Conservation (phyloP, 139 green algal genomes). For the Auxenochlorella protothecoides region DNA sequence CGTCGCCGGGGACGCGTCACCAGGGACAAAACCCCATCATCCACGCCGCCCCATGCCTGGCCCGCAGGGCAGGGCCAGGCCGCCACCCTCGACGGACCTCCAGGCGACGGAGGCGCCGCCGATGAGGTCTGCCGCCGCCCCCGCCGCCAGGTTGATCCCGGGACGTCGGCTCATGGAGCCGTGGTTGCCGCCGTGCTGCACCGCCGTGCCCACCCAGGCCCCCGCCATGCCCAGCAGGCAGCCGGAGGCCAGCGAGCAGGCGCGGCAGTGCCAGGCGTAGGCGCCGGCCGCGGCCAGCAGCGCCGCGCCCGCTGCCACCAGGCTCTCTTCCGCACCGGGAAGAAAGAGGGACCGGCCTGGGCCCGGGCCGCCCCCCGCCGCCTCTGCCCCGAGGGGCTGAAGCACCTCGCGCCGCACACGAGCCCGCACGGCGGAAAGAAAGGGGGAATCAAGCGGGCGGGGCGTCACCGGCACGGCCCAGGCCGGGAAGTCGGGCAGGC, state of each 20-base stretch:
- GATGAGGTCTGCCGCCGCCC: constrained; percentile 60
- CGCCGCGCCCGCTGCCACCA: constrained; percentile 46
- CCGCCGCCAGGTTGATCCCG: constrained; percentile 56
- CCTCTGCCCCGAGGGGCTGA: not conserved
- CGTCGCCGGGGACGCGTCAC: no score
- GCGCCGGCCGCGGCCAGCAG: constrained; percentile 40
- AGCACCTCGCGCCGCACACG: constrained; percentile 72
- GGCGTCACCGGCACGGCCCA: constrained; percentile 58
- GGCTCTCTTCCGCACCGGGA: constrained; percentile 28
- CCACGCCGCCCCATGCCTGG: no score
- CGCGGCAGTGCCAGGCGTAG: constrained; percentile 45
- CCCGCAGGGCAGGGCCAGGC: no score
- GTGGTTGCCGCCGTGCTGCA: constrained; percentile 83
- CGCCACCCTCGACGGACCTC: constrained; percentile 11
- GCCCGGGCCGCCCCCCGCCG: no score
- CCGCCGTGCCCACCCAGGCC: constrained; percentile 70
- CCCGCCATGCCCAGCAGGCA: constrained; percentile 51
- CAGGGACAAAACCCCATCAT: no score
- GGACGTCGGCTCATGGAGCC: constrained; percentile 75
- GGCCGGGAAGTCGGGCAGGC: constrained; percentile 66
- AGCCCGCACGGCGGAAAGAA: constrained; percentile 59
- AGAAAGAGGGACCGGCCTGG: no score
- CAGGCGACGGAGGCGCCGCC: constrained; percentile 73
- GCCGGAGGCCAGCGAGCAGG: constrained; percentile 45
- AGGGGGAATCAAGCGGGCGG: constrained; percentile 60